Evolutionary conservation across 2,329 filamentous ascomycete species (phyloP), one percentile per base, ranked within the genome.

Genomic region (Diaporthe aspalathi): DNA sequence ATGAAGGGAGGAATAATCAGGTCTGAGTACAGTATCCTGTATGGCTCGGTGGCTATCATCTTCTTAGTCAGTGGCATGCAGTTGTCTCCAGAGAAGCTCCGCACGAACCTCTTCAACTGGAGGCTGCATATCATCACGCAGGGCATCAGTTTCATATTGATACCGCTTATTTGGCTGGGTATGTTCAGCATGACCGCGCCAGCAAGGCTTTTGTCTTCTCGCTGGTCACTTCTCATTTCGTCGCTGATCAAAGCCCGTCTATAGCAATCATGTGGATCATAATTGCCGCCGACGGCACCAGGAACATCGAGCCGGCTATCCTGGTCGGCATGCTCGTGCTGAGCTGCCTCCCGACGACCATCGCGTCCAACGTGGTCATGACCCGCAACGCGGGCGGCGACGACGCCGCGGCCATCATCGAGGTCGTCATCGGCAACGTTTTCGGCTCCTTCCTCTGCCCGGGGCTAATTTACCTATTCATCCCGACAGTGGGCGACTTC

Each of bases 361-460:
- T 93, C 76, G 88, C 90, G 9, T 92, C 89, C 56, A 93, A 93
- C 78, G 90, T 93, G 9, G 90, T 93, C 50, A 93, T 93, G 91
- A 93, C 92, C 7, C 83, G 90, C 32, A 85, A 89, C 49, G 89
- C 92, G 0, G 89, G 91, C 47, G 92, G 92, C 6, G 92, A 93
- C 74, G 88, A 90, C 72, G 88, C 88, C 3, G 88, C 89, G 0
- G 88, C 88, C 62, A 84, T 92, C 72, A 90, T 93, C 40, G 91
- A 93, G 76, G 91, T 92, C 1, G 86, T 93, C 11, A 82, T 94
- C 54, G 92, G 91, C 38, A 93, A 94, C 79, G 85, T 93, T 12
- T 81, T 90, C 0, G 92, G 91, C 1, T 87, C 91, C 0, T 93
- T 94, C 77, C 77, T 94, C 17, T 89, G 90, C 0, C 91, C 92